These are phyloP conservation scores for Penicillium rolfsii DNA, from an alignment of 2,329 filamentous ascomycete species.

Conservation along the genomic window DNA sequence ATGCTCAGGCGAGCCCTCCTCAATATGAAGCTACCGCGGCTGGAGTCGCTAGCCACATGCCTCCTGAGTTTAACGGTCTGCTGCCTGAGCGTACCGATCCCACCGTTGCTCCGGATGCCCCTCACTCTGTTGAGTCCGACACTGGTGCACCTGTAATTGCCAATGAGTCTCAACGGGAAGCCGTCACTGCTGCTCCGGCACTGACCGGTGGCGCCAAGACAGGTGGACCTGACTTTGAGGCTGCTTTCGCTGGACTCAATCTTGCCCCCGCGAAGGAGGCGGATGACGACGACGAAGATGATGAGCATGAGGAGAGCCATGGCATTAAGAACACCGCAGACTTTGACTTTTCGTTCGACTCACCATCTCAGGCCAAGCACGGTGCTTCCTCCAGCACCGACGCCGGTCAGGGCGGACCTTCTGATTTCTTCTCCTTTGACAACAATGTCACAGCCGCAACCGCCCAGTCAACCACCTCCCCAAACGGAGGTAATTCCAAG, in stretches of 20 bases:
- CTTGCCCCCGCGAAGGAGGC: slow-evolving; percentile 51
- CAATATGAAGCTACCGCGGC: slow-evolving; percentile 38
- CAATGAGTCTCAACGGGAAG: slow-evolving; percentile 37
- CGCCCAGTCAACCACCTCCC: slow-evolving; percentile 47
- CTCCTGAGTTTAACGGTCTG: slow-evolving; percentile 45
- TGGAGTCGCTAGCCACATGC: slow-evolving; percentile 34
- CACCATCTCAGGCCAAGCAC: slow-evolving; percentile 39
- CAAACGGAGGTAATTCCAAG: slow-evolving; percentile 45
- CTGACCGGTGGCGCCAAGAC: slow-evolving; percentile 35
- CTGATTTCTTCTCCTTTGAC: slow-evolving; percentile 48
- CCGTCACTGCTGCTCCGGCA: slow-evolving; percentile 21
- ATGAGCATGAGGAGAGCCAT: slow-evolving; percentile 48
- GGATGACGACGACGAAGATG: slow-evolving; percentile 66
- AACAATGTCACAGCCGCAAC: slow-evolving; percentile 32
- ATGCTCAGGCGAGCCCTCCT: slow-evolving; percentile 61
- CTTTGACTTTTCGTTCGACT: slow-evolving; percentile 54
- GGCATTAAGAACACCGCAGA: slow-evolving; percentile 41
- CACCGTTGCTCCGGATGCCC: slow-evolving; percentile 43
- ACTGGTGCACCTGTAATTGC: slow-evolving; percentile 44
- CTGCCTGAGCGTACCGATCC: slow-evolving; percentile 46
- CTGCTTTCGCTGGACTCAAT: slow-evolving; percentile 50
- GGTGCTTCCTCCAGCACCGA: slow-evolving; percentile 28
- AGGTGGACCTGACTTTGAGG: slow-evolving; percentile 50
- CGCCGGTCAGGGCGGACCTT: slow-evolving; percentile 28
- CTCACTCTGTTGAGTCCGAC: slow-evolving; percentile 43